phyloP scores from a whole-genome alignment of 2,329 filamentous ascomycete genomes.

The Alternaria viburni region DNA sequence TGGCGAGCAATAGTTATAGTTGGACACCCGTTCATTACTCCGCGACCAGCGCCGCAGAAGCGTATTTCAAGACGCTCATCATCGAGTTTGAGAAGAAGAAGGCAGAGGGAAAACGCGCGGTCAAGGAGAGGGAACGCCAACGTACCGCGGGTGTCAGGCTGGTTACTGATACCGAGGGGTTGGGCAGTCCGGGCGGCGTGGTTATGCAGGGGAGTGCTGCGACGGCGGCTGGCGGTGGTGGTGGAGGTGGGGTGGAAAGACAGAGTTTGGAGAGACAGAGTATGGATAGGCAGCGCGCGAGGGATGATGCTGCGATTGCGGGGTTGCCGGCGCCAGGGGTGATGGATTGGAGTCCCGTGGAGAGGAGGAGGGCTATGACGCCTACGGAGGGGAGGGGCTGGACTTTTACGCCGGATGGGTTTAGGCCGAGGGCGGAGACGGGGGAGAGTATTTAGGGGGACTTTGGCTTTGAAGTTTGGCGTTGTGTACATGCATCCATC shows the following conservation, averaged over 20 bases:
- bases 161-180: slow-evolving; percentile 8
- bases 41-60: slow-evolving; percentile 80
- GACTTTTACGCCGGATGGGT: slow-evolving; percentile 35
- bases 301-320: slow-evolving; percentile 43
- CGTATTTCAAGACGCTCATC: slow-evolving; percentile 80
- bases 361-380: slow-evolving; percentile 48
- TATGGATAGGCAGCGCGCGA: slow-evolving; percentile 25
- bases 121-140: slow-evolving; percentile 39
- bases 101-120: slow-evolving; percentile 48
- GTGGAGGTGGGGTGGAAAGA: background rate
- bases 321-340: slow-evolving; percentile 40
- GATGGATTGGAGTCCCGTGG: slow-evolving; percentile 49
- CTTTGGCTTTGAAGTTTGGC: background rate
- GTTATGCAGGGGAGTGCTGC: background rate
- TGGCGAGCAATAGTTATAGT: slow-evolving; percentile 74
- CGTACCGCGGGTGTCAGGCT: slow-evolving; percentile 33
- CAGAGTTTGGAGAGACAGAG: background rate
- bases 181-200: background rate
- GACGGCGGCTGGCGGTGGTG: background rate
- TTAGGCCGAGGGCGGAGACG: slow-evolving; percentile 45
- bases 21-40: slow-evolving; percentile 88
- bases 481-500: background rate
- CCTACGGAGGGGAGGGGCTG: slow-evolving; percentile 45
- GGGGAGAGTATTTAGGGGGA: slow-evolving; percentile 34
- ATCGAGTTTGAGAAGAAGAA: slow-evolving; percentile 71